Conservation (phyloP, 805 yeast genomes). For the Naumovozyma baii region DNA sequence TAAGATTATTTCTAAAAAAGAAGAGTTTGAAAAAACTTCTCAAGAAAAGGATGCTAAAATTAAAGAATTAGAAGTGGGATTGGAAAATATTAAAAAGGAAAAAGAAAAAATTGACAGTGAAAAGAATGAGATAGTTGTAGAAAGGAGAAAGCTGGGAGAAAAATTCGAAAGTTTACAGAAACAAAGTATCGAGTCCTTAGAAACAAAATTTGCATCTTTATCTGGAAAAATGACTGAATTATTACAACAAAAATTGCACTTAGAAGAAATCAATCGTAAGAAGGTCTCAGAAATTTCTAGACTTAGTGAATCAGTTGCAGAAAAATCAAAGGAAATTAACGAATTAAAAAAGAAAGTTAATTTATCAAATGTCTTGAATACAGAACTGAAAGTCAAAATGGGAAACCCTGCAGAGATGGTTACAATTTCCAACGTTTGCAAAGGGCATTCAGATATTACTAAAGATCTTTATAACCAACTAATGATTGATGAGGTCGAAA, state of each 20-base stretch:
- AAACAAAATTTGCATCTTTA: not conserved
- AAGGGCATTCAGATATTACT: not conserved
- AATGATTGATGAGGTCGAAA: constrained; percentile 22
- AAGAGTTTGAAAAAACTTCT: not conserved
- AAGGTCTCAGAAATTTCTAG: not conserved
- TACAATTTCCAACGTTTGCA: constrained; percentile 5
- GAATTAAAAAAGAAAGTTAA: not conserved
- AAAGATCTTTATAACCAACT: constrained; percentile 3
- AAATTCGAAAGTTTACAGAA: not conserved
- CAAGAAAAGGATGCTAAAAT: not conserved
- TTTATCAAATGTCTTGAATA: not conserved
- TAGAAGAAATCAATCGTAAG: not conserved
- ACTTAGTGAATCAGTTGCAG: not conserved
- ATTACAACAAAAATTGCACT: not conserved
- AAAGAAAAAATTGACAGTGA: not conserved
- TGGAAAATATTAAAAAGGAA: not conserved
- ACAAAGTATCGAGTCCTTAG: not conserved
- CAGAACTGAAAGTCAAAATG: not conserved
- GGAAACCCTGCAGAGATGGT: constrained; percentile 22
- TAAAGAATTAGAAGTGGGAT: not conserved
- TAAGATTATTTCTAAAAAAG: not conserved
- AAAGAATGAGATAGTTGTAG: not conserved
- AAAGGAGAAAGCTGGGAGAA: not conserved
- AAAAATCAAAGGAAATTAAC: not conserved
- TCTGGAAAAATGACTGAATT: not conserved